Base-by-base conservation (phyloP, 768 basidiomycete genomes). In the Dendrothele bispora region DNA sequence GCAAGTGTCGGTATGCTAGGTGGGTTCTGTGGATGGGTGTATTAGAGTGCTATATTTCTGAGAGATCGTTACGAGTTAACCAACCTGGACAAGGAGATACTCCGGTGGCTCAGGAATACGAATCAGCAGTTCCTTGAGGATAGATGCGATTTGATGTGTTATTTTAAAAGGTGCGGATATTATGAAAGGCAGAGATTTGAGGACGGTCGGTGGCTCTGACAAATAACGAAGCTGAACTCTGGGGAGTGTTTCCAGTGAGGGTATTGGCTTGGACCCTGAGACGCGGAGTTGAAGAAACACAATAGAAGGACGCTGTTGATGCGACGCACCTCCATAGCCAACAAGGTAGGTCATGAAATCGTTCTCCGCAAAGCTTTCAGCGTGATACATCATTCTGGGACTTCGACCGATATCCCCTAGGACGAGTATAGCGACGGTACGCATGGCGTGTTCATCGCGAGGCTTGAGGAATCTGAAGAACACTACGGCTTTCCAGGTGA, bases 331-430 rank as follows among this genome's bases (percentile, higher is more conserved):
- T 67, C 73, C 70, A 63, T 97, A 97, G 14, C 92, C 95, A 46
- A 98, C 79, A 15, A 99, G 60, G 56, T 82, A 80, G 2, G 91
- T 92, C 49, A 78, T 69, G 64, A 91, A 97, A 5, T 77, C 82
- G 44, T 83, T 77, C 48, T 84, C 79, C 30, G 91, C 87, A 61
- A 99, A 90, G 61, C 90, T 94, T 62, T 95, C 83, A 0, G 95
- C 88, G 58, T 99, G 97, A 64, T 98, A 98, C 91, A 98, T 95
- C 91, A 98, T 98, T 45, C 97, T 77, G 10, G 97, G 97, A 62
- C 90, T 93, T 48, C 97, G 79, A 2, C 95, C 97, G 39, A 99
- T 83, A 70, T 99, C 97, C 8, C 97, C 97, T 8, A 99, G 75
- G 12, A 99, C 97, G 39, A 98, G 69, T 46, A 98, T 82, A 4